Conservation (phyloP, 2,329 filamentous ascomycete species). For the Xylariaceae sp. region DNA sequence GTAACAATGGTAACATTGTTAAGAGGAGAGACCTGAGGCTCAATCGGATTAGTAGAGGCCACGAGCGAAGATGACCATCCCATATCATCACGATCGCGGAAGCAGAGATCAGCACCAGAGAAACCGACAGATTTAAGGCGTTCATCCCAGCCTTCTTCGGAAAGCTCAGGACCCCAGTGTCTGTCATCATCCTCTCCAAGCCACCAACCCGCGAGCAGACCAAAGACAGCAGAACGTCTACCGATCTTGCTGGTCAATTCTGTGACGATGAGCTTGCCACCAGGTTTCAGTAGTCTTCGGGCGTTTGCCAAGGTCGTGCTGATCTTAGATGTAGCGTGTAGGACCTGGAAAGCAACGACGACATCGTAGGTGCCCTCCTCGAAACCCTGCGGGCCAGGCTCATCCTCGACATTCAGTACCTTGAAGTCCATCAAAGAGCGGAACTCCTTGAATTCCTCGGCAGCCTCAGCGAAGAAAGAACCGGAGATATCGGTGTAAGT, state of each 20-base stretch:
- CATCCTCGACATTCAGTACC: conserved; percentile 28
- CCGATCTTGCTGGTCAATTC: conserved; percentile 29
- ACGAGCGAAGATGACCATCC: conserved; percentile 28
- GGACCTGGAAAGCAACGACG: conserved; percentile 31
- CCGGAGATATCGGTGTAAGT: conserved; percentile 42
- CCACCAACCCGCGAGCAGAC: conserved; percentile 33
- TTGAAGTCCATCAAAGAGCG: conserved; percentile 29
- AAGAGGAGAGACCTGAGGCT: conserved; percentile 18
- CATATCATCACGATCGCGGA: conserved; percentile 26
- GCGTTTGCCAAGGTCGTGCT: conserved; percentile 25
- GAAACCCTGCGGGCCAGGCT: conserved; percentile 26
- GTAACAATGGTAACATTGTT: conserved; percentile 25
- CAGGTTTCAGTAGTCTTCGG: conserved; percentile 28
- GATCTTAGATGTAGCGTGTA: conserved; percentile 30
- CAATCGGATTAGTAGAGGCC: conserved; percentile 23
- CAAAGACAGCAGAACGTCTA: conserved; percentile 29
- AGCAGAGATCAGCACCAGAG: conserved; percentile 26
- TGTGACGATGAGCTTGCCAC: conserved; percentile 29
- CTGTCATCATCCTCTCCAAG: conserved; percentile 28
- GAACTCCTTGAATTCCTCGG: conserved; percentile 28
- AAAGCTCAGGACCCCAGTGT: conserved; percentile 26
- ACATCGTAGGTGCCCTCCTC: conserved; percentile 30
- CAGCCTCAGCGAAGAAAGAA: conserved; percentile 34
- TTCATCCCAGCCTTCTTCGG: conserved; percentile 27
- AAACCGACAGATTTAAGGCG: conserved; percentile 27